phyloP scores from a whole-genome alignment of 257 asterid genomes.

The Nicotiana paniculata region DNA sequence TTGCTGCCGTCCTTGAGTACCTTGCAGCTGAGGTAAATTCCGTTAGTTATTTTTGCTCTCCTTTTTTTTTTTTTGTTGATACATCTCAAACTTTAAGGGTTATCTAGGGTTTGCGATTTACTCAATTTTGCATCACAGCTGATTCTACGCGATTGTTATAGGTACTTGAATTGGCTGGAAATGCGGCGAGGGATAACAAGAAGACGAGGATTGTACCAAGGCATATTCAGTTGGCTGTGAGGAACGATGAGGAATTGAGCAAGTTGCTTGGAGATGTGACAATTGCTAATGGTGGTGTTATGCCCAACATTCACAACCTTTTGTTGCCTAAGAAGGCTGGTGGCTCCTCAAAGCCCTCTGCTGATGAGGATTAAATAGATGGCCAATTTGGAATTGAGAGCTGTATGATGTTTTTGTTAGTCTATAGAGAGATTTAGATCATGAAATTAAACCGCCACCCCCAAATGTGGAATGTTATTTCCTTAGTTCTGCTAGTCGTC shows the following conservation, averaged over 20 bases:
- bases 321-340: conserved; percentile 68
- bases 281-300: conserved; percentile 75
- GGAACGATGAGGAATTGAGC: conserved; percentile 73
- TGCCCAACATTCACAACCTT: conserved; percentile 88
- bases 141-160: conserved; percentile 2
- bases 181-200: conserved; percentile 82
- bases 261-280: conserved; percentile 77
- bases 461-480: background rate
- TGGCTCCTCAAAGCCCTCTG: conserved; percentile 43
- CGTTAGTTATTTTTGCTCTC: background rate
- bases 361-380: conserved; percentile 55
- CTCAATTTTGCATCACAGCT: background rate
- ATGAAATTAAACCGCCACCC: background rate
- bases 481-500: background rate
- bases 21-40: conserved; percentile 64
- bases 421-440: background rate
- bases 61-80: background rate
- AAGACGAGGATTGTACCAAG: conserved; percentile 76
- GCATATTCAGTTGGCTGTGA: conserved; percentile 71
- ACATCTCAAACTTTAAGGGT: background rate
- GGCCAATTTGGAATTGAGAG: background rate
- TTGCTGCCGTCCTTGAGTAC: conserved; percentile 76
- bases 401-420: background rate
- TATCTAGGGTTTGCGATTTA: background rate
- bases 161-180: conserved; percentile 79